Percentiles rank a stretch among this genome's conserved stretches.
phyloP scores from a whole-genome alignment of 176 grass and related monocot genomes.

The Neostapfia colusana region DNA sequence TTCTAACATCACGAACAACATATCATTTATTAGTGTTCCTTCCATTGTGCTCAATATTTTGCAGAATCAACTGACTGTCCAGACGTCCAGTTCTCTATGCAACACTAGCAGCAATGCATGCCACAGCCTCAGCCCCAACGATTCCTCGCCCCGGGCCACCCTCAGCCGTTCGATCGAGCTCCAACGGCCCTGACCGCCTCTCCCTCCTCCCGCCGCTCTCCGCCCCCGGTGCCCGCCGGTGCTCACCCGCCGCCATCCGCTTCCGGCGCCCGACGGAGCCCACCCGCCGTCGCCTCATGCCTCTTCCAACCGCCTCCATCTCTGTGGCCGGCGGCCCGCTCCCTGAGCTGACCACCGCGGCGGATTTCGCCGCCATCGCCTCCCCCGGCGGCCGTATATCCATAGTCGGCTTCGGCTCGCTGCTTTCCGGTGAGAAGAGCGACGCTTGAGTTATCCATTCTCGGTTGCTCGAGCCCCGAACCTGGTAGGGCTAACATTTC shows the following conservation, averaged over 20 bases:
- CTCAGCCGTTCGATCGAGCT: conserved; percentile 51
- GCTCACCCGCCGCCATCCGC: neutral
- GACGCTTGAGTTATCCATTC: neutral
- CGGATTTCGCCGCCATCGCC: conserved; percentile 53
- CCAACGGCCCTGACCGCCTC: neutral
- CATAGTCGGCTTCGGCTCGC: conserved; percentile 83
- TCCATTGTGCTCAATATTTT: too few species aligned
- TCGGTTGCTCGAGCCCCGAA: neutral
- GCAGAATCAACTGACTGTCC: too few species aligned
- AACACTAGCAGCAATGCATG: conserved; percentile 11
- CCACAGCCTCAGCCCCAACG: neutral
- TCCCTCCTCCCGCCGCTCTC: neutral
- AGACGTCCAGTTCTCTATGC: too few species aligned
- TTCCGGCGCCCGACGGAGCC: conserved; percentile 35
- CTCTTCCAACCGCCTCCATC: conserved; percentile 13
- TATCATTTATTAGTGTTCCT: too few species aligned
- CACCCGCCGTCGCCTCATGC: neutral
- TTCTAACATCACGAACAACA: too few species aligned
- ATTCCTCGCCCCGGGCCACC: neutral
- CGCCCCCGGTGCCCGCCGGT: conserved; percentile 29
- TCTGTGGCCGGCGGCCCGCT: neutral
- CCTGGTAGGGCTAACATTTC: neutral
- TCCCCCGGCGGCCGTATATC: conserved; percentile 54
- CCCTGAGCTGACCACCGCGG: conserved; percentile 44
- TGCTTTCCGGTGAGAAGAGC: conserved; percentile 67